Percentiles rank a stretch among this genome's conserved stretches.
phyloP scores from a whole-genome alignment of 441 rosid genomes.

The Isatis lusitanica region DNA sequence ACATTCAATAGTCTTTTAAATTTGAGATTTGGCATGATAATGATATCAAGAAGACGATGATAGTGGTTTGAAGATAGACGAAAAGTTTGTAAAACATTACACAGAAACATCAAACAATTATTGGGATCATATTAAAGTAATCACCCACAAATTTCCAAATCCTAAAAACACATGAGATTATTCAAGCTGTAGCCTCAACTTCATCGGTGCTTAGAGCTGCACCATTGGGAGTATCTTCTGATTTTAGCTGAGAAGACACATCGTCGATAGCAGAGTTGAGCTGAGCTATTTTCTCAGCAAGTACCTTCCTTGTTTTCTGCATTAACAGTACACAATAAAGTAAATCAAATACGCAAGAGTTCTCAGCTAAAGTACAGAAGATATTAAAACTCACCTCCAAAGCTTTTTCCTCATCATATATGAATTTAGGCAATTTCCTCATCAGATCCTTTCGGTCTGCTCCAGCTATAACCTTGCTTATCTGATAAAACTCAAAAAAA shows the following conservation, averaged over 20 bases:
- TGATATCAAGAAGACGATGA: background rate
- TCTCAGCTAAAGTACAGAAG: background rate
- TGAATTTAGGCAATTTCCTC: constrained; percentile 93
- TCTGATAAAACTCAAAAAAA: no score
- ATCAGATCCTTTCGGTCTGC: constrained; percentile 80
- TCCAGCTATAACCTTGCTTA: constrained; percentile 84
- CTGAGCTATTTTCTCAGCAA: constrained; percentile 67
- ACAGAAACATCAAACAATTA: constrained; percentile 28
- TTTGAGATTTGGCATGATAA: background rate
- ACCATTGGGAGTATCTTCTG: constrained; percentile 60
- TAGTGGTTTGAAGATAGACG: background rate
- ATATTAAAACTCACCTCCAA: constrained; percentile 61
- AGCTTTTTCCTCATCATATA: constrained; percentile 91
- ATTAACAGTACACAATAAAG: background rate
- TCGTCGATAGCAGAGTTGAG: constrained; percentile 67
- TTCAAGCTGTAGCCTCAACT: constrained; percentile 64
- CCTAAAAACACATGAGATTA: constrained; percentile 11
- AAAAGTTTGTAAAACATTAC: constrained; percentile 30
- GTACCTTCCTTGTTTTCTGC: constrained; percentile 75
- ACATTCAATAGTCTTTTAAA: background rate
- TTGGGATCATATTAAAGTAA: constrained; percentile 12
- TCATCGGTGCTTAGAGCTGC: constrained; percentile 58
- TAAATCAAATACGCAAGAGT: background rate
- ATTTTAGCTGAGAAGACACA: constrained; percentile 58
- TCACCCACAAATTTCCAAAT: constrained; percentile 4